Evolutionary conservation across 2,329 filamentous ascomycete species (phyloP).

Genomic region (Aspergillus pseudonomiae): DNA sequence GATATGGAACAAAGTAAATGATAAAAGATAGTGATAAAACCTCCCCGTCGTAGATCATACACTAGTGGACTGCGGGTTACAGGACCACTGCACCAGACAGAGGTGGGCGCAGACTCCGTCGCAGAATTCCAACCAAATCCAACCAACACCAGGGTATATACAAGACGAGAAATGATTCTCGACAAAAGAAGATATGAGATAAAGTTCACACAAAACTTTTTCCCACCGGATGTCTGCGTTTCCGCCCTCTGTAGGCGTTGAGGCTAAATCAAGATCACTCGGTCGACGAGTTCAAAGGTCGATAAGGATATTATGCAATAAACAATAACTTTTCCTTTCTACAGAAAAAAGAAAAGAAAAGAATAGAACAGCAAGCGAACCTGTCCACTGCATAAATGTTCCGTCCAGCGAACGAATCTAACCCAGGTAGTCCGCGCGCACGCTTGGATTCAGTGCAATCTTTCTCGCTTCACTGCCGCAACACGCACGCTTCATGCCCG

Average conservation of each 20-base stretch:
- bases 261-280: constrained; percentile 22
- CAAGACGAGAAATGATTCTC: constrained; percentile 31
- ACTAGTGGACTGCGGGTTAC: constrained; percentile 22
- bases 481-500: constrained; percentile 46
- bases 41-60: constrained; percentile 37
- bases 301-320: constrained; percentile 20
- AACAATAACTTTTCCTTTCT: constrained; percentile 26
- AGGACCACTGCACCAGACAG: constrained; percentile 26
- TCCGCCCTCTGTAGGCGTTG: constrained; percentile 18
- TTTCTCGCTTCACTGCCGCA: constrained; percentile 43
- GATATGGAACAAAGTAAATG: constrained; percentile 21
- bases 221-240: constrained; percentile 20
- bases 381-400: not conserved
- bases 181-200: constrained; percentile 17
- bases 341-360: constrained; percentile 24
- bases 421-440: constrained; percentile 36
- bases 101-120: constrained; percentile 27
- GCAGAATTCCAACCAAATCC: constrained; percentile 17
- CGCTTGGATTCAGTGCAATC: constrained; percentile 37
- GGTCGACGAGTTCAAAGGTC: constrained; percentile 23
- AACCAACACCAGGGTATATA: constrained; percentile 33
- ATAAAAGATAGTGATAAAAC: constrained; percentile 27
- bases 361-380: constrained; percentile 23
- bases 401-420: constrained; percentile 10
- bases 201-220: constrained; percentile 28